These are phyloP conservation scores for Apiospora aurea DNA, from an alignment of 2,329 filamentous ascomycete genomes.

Conservation along the genomic window DNA sequence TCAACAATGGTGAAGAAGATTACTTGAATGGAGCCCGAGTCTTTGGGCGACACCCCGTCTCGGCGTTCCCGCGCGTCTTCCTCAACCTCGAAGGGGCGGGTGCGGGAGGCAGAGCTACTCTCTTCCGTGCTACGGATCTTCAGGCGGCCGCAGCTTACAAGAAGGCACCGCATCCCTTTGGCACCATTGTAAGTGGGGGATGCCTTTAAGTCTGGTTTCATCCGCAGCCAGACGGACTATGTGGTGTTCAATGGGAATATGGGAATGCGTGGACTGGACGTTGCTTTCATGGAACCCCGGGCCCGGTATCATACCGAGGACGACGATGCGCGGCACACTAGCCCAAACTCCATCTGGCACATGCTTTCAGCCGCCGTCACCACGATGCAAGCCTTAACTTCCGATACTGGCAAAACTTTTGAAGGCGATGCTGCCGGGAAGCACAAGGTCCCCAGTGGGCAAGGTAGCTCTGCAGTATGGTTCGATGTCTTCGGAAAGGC, in stretches of 20 bases:
- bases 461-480: conserved; percentile 77
- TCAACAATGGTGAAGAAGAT: conserved; percentile 95
- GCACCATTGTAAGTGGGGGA: conserved; percentile 80
- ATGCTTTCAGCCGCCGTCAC: conserved; percentile 85
- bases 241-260: conserved; percentile 76
- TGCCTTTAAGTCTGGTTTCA: conserved; percentile 77
- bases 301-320: conserved; percentile 86
- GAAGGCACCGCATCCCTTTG: conserved; percentile 75
- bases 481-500: conserved; percentile 84
- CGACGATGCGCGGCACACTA: conserved; percentile 81
- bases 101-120: conserved; percentile 81
- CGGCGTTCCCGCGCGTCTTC: conserved; percentile 80
- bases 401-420: conserved; percentile 69
- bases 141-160: conserved; percentile 82
- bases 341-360: conserved; percentile 77
- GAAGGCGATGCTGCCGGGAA: conserved; percentile 58
- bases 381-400: conserved; percentile 73
- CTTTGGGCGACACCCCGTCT: conserved; percentile 81
- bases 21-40: conserved; percentile 83
- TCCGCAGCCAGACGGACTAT: conserved; percentile 88
- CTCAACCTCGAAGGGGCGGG: conserved; percentile 92
- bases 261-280: conserved; percentile 83
- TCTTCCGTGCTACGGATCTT: conserved; percentile 86
- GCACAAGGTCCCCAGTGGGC: conserved; percentile 68
- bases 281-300: conserved; percentile 86